Evolutionary conservation across 139 green algal genomes (phyloP).

Genomic region (Coccomyxa sp.): DNA sequence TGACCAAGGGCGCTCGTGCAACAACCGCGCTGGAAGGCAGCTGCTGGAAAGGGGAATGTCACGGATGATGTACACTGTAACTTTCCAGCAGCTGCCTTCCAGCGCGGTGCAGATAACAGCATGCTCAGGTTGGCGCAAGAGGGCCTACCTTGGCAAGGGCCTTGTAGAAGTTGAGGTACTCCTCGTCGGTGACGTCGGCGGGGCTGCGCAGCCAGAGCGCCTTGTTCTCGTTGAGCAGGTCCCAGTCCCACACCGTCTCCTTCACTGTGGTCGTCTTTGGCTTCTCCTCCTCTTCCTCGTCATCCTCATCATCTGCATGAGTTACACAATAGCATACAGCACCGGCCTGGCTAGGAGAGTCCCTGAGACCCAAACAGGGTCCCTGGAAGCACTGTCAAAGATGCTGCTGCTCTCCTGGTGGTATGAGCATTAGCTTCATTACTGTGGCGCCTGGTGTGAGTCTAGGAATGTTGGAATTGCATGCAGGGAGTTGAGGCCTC

Average conservation of each 20-base stretch:
- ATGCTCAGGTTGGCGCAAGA: background rate
- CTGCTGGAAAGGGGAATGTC: too few relatives aligned
- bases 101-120: background rate
- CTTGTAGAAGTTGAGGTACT: slow-evolving; percentile 98
- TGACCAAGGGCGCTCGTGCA: too few relatives aligned
- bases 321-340: background rate
- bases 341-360: background rate
- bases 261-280: slow-evolving; percentile 66
- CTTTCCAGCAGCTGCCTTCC: too few relatives aligned
- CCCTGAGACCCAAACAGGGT: background rate
- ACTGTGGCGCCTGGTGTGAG: too few relatives aligned
- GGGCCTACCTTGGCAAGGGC: slow-evolving; percentile 72
- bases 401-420: background rate
- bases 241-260: slow-evolving; percentile 86
- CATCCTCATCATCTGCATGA: slow-evolving; percentile 7
- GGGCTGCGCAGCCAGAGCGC: slow-evolving; percentile 93
- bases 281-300: slow-evolving; percentile 38
- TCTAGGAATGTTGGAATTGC: too few relatives aligned
- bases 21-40: too few relatives aligned
- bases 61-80: too few relatives aligned
- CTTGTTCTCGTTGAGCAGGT: slow-evolving; percentile 94
- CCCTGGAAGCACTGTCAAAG: background rate
- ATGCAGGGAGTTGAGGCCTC: too few relatives aligned
- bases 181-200: slow-evolving; percentile 81
- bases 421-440: too few relatives aligned